Evolutionary conservation across 2,329 filamentous ascomycete species (phyloP).

Genomic region (Teratosphaeriaceae sp.): DNA sequence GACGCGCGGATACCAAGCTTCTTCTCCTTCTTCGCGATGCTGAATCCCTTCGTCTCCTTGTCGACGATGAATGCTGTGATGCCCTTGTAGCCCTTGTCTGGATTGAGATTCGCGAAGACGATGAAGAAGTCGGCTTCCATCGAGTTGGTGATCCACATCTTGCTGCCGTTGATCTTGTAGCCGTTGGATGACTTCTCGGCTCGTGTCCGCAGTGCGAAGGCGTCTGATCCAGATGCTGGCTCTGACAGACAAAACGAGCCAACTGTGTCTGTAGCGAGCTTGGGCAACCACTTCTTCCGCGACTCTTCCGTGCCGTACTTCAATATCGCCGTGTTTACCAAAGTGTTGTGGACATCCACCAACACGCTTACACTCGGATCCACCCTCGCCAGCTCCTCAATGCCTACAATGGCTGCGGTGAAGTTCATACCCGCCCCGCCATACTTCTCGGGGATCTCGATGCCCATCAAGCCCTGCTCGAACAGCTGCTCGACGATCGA

Average conservation of each 20-base stretch:
- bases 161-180: constrained; percentile 81
- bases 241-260: constrained; percentile 36
- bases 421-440: constrained; percentile 99
- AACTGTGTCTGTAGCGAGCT: constrained; percentile 81
- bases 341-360: constrained; percentile 95
- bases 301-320: constrained; percentile 72
- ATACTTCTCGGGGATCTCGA: constrained; percentile 96
- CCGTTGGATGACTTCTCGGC: constrained; percentile 76
- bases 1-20: constrained; percentile 95
- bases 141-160: constrained; percentile 99
- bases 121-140: constrained; percentile 94
- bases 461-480: constrained; percentile 93
- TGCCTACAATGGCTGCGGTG: constrained; percentile 88
- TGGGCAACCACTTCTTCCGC: constrained; percentile 85
- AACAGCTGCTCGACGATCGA: constrained; percentile 85
- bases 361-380: constrained; percentile 93
- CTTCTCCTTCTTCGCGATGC: constrained; percentile 99
- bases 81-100: constrained; percentile 87
- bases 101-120: constrained; percentile 94
- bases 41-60: constrained; percentile 82
- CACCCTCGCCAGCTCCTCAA: constrained; percentile 90
- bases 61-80: constrained; percentile 95
- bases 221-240: constrained; percentile 78
- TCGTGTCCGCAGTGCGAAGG: constrained; percentile 89
- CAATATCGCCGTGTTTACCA: constrained; percentile 88